Percentiles rank a stretch among this genome's conserved stretches.
Conservation (phyloP, 176 grass and related monocot species). For the Phoenix roebelenii region DNA sequence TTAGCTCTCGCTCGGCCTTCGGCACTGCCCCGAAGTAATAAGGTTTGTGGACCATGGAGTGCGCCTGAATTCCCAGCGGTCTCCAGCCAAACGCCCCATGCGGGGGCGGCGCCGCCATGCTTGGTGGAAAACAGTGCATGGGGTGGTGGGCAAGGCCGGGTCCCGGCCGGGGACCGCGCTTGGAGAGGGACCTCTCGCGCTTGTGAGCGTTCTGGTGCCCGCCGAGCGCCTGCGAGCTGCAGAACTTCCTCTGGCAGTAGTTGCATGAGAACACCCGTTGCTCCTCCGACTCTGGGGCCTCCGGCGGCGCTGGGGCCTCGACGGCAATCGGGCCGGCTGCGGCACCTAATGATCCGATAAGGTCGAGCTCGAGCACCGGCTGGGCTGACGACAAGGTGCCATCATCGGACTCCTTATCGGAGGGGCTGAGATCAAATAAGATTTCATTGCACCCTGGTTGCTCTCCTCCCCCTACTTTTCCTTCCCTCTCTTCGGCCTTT, state of each 20-base stretch:
- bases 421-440: no score
- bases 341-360: background rate
- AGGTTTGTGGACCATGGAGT: slow-evolving; percentile 8
- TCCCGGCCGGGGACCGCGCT: slow-evolving; percentile 19
- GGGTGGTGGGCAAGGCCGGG: background rate
- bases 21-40: background rate
- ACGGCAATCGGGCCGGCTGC: background rate
- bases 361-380: no score
- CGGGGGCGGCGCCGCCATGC: background rate
- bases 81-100: background rate
- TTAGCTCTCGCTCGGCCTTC: no score
- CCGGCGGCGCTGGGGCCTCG: background rate
- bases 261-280: slow-evolving; percentile 27
- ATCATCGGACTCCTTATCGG: no score
- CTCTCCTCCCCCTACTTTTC: no score
- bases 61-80: slow-evolving; percentile 2
- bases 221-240: slow-evolving; percentile 32
- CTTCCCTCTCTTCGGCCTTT: no score
- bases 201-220: slow-evolving; percentile 41
- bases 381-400: no score
- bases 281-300: slow-evolving; percentile 3
- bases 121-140: slow-evolving; percentile 1
- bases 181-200: slow-evolving; percentile 24
- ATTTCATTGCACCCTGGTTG: no score
- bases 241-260: slow-evolving; percentile 26